Conservation (phyloP, 495 filamentous ascomycete species). For the Aspergillus sclerotioniger region DNA sequence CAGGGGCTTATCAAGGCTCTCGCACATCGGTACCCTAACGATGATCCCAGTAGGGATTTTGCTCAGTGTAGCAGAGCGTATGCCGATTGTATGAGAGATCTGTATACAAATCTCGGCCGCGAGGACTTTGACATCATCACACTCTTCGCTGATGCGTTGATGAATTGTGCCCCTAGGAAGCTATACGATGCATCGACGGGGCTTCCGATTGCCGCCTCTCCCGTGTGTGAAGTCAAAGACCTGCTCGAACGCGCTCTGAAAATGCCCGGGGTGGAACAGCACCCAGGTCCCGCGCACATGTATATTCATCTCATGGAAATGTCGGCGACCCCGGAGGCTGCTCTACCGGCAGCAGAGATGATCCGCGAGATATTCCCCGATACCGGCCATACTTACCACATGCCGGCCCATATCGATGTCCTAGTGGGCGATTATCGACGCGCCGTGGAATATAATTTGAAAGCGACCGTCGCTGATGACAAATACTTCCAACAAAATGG, state of each 20-base stretch:
- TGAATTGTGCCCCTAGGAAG: conserved; percentile 63
- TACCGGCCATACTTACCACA: conserved; percentile 62
- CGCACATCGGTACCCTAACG: conserved; percentile 51
- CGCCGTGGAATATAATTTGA: conserved; percentile 55
- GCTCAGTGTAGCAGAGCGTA: conserved; percentile 50
- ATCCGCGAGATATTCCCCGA: conserved; percentile 60
- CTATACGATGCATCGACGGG: conserved; percentile 59
- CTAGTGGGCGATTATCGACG: conserved; percentile 60
- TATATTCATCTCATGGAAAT: conserved; percentile 72
- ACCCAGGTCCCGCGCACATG: conserved; percentile 61
- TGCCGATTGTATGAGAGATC: conserved; percentile 55
- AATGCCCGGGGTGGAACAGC: conserved; percentile 31
- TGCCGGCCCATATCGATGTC: conserved; percentile 66
- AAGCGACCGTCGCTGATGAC: conserved; percentile 55
- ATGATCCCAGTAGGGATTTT: conserved; percentile 34
- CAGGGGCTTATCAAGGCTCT: conserved; percentile 58
- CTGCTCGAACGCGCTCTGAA: conserved; percentile 52
- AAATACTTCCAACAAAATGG: conserved; percentile 49
- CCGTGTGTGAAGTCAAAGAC: conserved; percentile 49
- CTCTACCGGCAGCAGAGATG: conserved; percentile 52
- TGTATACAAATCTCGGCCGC: conserved; percentile 44
- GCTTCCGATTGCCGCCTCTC: conserved; percentile 48
- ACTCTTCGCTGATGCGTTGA: conserved; percentile 61
- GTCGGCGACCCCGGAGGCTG: conserved; percentile 56
- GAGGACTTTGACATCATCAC: conserved; percentile 55